A percentile compares a stretch with the other conserved stretches of the same genome.
Evolutionary conservation across 164 flowering plant genomes (phyloP).

Genomic region (Vitis amurensis): DNA sequence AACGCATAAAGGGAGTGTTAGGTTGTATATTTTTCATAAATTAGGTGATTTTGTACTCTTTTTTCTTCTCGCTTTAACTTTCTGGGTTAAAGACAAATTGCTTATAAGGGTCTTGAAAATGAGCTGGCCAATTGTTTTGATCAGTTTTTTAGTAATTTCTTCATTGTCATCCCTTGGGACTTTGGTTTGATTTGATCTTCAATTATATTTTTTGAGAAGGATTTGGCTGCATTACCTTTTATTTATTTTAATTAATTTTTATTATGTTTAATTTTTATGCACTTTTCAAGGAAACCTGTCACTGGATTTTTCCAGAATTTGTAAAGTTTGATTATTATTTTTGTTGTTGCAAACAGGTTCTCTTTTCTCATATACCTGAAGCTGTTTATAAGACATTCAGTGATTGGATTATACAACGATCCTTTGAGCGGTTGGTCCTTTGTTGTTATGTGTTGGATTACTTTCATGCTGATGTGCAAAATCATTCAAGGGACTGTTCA

Average conservation of each 20-base stretch:
- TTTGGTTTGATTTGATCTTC: background rate
- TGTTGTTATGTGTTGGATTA: conserved; percentile 38
- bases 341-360: conserved; percentile 29
- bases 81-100: background rate
- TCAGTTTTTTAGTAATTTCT: background rate
- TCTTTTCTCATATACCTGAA: conserved; percentile 34
- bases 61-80: background rate
- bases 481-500: conserved; percentile 24
- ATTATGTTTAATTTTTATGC: background rate
- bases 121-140: background rate
- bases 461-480: conserved; percentile 40
- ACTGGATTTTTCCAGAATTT: background rate
- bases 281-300: background rate
- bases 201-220: background rate
- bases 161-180: background rate
- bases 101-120: background rate
- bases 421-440: conserved; percentile 39
- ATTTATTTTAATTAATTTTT: background rate
- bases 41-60: background rate
- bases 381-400: conserved; percentile 42
- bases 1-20: background rate
- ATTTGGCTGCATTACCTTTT: background rate
- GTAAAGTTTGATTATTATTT: background rate
- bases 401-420: conserved; percentile 40
- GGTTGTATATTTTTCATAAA: background rate